Evolutionary conservation across 495 filamentous ascomycete species (phyloP).

Genomic region (Neurospora tetrasperma): DNA sequence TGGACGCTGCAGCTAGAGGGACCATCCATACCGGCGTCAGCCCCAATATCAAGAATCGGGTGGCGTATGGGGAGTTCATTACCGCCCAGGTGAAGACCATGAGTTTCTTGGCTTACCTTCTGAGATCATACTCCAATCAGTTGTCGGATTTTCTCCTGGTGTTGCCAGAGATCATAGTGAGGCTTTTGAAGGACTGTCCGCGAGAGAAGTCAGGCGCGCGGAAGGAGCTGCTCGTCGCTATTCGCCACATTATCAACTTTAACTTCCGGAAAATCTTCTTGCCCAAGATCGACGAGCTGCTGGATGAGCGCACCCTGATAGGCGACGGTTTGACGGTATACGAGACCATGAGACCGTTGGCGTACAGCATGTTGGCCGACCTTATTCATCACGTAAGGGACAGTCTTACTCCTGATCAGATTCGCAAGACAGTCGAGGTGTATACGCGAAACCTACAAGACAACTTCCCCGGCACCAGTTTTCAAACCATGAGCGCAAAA

Average conservation of each 20-base stretch:
- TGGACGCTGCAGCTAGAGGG: constrained; percentile 61
- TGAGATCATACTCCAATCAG: constrained; percentile 79
- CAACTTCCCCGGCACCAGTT: constrained; percentile 93
- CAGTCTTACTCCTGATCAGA: constrained; percentile 71
- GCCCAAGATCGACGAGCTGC: constrained; percentile 84
- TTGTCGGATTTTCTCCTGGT: constrained; percentile 81
- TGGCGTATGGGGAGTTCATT: constrained; percentile 94
- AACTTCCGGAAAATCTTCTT: constrained; percentile 95
- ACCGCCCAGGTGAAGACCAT: constrained; percentile 98
- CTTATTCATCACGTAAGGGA: constrained; percentile 96
- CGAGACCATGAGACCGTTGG: constrained; percentile 88
- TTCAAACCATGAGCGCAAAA: constrained; percentile 99
- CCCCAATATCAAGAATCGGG: constrained; percentile 84
- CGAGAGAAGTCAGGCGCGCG: constrained; percentile 85
- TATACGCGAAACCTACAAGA: constrained; percentile 96
- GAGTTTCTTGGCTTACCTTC: constrained; percentile 93
- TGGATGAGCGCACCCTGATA: constrained; percentile 87
- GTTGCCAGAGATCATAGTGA: constrained; percentile 83
- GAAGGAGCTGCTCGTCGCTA: constrained; percentile 92
- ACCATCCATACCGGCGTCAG: constrained; percentile 88
- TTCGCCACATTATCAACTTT: constrained; percentile 98
- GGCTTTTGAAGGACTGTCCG: constrained; percentile 86
- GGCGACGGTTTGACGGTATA: constrained; percentile 95
- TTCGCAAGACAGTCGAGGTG: constrained; percentile 87
- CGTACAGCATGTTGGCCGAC: constrained; percentile 97